Base-by-base conservation (phyloP, 2,329 filamentous ascomycete genomes). In the Aspergillus sclerotialis region DNA sequence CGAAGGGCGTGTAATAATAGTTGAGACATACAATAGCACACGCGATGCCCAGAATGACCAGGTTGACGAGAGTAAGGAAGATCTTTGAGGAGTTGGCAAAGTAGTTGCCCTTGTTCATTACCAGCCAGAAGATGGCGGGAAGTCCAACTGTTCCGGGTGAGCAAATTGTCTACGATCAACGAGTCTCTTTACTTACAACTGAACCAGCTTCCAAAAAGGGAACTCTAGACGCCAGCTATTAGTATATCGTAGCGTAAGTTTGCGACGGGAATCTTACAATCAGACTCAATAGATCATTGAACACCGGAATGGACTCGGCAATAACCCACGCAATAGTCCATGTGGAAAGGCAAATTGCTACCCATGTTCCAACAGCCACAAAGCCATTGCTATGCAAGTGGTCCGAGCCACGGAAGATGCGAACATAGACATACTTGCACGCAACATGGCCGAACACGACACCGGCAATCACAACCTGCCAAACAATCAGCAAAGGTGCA, bases 391-490 rank as follows among this genome's bases (percentile, higher is more conserved):
- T 63, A 33, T 65, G 61, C 56, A 75, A 62, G 50, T 72, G 67
- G 45, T 73, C 67, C 5, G 73, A 76, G 40, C 73, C 70, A 21
- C 69, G 65, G 64, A 82, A 83, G 5, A 80, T 52, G 14, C 80
- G 72, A 2, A 75, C 65, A 50, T 81, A 84, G 33, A 83, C 66
- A 43, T 80, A 80, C 50, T 81, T 82, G 28, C 68, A 70, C 1
- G 76, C 77, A 2, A 84, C 76, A 36, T 80, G 75, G 4, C 73
- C 78, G 47, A 82, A 77, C 36, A 85, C 78, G 9, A 84, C 78
- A 29, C 80, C 81, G 0, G 80, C 78, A 30, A 85, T 73, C 18
- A 84, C 65, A 36, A 84, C 83, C n/a, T n/a, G n/a, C n/a, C n/a
- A n/a, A n/a, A n/a, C n/a, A n/a, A n/a, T n/a, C n/a, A n/a, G n/a